Base-by-base conservation (phyloP, 305 asterid genomes). In the Salvia sclarea region DNA sequence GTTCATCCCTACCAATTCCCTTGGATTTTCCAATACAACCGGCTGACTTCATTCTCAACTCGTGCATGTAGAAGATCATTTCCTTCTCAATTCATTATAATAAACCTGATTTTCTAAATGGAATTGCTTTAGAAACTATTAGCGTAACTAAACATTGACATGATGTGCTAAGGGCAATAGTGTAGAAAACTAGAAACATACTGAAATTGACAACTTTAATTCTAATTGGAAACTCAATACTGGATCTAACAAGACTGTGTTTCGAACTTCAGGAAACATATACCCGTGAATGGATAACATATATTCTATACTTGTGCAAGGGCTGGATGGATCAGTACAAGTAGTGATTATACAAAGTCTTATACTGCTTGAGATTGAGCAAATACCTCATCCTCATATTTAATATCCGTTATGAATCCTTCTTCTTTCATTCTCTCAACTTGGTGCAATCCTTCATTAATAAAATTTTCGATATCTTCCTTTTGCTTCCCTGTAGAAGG, bases 311-410 rank as follows among this genome's bases (percentile, higher is more conserved):
- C 18, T 18, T 61, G 31, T 4, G 12, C 56, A 50, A 60, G 56
- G 55, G 41, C 33, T n/a, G n/a, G n/a, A n/a, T n/a, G n/a, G n/a
- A n/a, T n/a, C n/a, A n/a, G n/a, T n/a, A n/a, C 0, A 1, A 13
- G 33, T 57, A 47, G 68, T 31, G 10, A 55, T 33, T 59, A 48
- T 22, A 41, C 30, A 22, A 7, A 40, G 13, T 54, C 10, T 60
- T 60, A 43, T 45, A 45, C 30, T 33, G 18, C 22, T 41, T 37
- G 24, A 61, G 21, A 70, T 70, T 45, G 31, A 54, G 43, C 66
- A 53, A 31, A 45, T 82, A 90, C 96, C 96, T 90, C 95, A 76
- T 90, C 96, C 53, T 90, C 95, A 35, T 90, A 90, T 73, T 85
- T 90, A 68, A 87, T 80, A 80, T 85, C 93, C 3, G 95, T 90